Evolutionary conservation across 202 grass and related monocot genomes (phyloP).

Genomic region (Zizania palustris): DNA sequence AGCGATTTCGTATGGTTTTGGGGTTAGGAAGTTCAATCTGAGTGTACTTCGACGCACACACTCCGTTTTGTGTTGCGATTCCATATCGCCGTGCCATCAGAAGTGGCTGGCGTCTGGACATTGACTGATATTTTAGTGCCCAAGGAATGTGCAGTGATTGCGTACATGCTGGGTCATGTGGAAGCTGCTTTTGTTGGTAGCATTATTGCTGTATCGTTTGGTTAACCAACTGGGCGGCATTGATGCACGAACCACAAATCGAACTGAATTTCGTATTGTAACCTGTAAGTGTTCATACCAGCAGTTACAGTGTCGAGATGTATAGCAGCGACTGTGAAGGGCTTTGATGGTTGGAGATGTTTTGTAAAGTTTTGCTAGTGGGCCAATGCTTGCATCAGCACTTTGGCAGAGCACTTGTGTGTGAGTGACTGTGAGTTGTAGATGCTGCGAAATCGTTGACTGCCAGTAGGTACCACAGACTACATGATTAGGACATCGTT

Average conservation of each 20-base stretch:
- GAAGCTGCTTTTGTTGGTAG: conserved; percentile 9
- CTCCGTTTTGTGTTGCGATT: conserved; percentile 4
- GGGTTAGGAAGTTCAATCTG: neutral
- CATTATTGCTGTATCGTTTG: neutral
- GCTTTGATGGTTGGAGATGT: neutral
- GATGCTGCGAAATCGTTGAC: neutral
- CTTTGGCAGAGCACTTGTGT: neutral
- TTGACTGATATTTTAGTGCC: neutral
- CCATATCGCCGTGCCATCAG: neutral
- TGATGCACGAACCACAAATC: neutral
- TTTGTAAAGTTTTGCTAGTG: neutral
- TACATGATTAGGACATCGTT: neutral
- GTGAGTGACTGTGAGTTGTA: neutral
- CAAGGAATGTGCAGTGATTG: too few species aligned
- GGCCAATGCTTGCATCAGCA: neutral
- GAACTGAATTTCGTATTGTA: neutral
- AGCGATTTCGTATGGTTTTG: neutral
- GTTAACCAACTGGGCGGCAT: neutral
- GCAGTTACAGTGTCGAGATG: neutral
- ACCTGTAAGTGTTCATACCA: neutral
- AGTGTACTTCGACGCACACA: neutral
- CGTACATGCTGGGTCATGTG: neutral
- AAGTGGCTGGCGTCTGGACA: neutral
- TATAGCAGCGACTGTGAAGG: neutral
- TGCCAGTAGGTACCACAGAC: neutral